Base-by-base conservation (phyloP, 768 basidiomycete species). In the Kwoniella mangroviensis region DNA sequence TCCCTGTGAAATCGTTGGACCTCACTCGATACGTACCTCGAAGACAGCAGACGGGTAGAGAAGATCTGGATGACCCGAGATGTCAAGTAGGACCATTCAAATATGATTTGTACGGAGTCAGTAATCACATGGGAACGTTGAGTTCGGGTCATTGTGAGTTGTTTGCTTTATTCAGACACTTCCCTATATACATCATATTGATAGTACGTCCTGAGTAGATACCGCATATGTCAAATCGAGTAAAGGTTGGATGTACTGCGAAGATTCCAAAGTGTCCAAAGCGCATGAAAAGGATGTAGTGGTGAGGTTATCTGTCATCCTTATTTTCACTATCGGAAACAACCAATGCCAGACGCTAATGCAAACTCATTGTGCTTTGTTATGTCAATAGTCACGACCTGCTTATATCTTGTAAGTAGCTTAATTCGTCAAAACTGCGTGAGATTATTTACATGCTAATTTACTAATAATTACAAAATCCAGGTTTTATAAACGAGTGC, bases 41-140 rank as follows among this genome's bases (percentile, higher is more conserved):
- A 3, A 89, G 92, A 1, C 83, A 92, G 2, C 89, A 90, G 9
- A 88, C 90, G 22, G 89, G 89, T 26, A 64, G 49, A 42, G 79
- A 84, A 83, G 75, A 83, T 86, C 42, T 78, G 61, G 89, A 91
- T 21, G 94, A 94, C 80, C 92, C 94, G 1, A 86, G 92, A 21
- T 86, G 88, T 19, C 92, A 94, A 83, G 79, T 89, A n/a, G 93
- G 92, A 22, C 94, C 94, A 2, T 98, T 93, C 82, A 88, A 85
- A 73, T 99, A 98, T 81, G 96, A 99, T 77, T 84, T 98, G 73
- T 98, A 97, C 79, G 95, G 87, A 11, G 94, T 98, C 52, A 96
- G 93, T 68, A 98, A 98, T 82, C 97, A 99, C 84, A 93, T 90
- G 82, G 97, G 97, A 1, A 96, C 90, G 79, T 84, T 99, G 65